Evolutionary conservation across 805 yeast species (phyloP).

Genomic region (Metschnikowia lunata): DNA sequence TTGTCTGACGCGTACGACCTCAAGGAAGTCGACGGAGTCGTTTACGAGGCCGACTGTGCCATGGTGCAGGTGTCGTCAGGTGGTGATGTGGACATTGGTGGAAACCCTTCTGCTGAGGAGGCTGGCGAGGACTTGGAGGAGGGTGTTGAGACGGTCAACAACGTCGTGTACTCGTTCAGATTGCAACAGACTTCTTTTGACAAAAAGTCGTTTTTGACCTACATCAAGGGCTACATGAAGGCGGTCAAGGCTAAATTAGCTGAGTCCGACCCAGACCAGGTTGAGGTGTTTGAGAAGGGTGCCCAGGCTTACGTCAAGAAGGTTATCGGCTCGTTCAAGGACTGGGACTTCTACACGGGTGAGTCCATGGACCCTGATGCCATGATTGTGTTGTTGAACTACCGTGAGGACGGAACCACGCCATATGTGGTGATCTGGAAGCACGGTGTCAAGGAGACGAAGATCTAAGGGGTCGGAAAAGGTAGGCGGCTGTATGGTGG

Average conservation of each 20-base stretch:
- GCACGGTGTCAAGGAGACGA: slow-evolving; percentile 89
- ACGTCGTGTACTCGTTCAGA: slow-evolving; percentile 98
- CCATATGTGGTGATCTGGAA: slow-evolving; percentile 98
- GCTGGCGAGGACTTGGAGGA: slow-evolving; percentile 82
- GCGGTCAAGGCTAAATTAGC: slow-evolving; percentile 84
- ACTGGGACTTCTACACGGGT: slow-evolving; percentile 99
- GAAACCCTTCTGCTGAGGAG: slow-evolving; percentile 98
- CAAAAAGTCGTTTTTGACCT: slow-evolving; percentile 94
- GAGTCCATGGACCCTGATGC: slow-evolving; percentile 99
- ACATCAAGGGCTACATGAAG: slow-evolving; percentile 99
- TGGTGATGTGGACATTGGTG: slow-evolving; percentile 97
- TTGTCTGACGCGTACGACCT: slow-evolving; percentile 96
- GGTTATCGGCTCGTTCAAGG: slow-evolving; percentile 91
- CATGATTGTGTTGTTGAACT: slow-evolving; percentile 96
- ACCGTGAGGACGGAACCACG: slow-evolving; percentile 99
- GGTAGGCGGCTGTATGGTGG: too few species aligned
- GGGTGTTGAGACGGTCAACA: slow-evolving; percentile 89
- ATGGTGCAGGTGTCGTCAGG: slow-evolving; percentile 80
- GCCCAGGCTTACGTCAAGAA: slow-evolving; percentile 95
- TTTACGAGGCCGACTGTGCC: slow-evolving; percentile 95
- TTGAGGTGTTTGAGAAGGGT: slow-evolving; percentile 93
- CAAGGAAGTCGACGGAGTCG: slow-evolving; percentile 81
- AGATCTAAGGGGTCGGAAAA: slow-evolving; percentile 56
- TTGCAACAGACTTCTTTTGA: slow-evolving; percentile 93
- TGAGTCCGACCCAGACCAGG: slow-evolving; percentile 83